Conservation (phyloP, 73 alveolate genomes). For the Effrenium voratum region DNA sequence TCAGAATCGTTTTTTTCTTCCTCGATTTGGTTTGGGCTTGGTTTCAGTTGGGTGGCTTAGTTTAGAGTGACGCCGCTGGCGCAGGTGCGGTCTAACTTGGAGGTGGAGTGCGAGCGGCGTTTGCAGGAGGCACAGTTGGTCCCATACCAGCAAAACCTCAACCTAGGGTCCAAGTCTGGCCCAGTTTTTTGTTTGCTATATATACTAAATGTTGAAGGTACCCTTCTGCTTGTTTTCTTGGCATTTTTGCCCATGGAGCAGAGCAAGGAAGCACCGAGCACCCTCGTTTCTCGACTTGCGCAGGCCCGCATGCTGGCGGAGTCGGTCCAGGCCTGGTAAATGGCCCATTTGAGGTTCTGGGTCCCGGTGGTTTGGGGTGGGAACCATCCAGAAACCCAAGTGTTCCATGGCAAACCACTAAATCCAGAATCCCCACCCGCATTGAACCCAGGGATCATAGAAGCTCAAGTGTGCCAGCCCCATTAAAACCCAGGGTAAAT, state of each 20-base stretch:
- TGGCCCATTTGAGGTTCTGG: no score
- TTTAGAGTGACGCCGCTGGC: background rate
- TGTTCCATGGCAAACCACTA: no score
- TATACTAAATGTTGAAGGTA: background rate
- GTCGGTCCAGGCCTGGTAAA: constrained; percentile 58
- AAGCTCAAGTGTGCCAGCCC: no score
- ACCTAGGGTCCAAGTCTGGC: background rate
- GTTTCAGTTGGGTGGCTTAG: background rate
- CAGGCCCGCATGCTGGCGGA: constrained; percentile 72
- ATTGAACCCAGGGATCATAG: no score
- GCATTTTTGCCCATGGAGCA: background rate
- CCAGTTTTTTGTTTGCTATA: background rate
- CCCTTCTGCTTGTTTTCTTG: background rate
- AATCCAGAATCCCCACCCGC: no score
- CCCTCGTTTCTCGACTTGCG: background rate
- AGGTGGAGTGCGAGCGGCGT: constrained; percentile 91
- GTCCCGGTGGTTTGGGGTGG: no score
- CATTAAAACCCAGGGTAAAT: no score
- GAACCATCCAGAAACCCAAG: no score
- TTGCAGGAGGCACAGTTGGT: constrained; percentile 43
- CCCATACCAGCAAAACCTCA: background rate
- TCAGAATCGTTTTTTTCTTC: background rate
- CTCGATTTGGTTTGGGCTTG: background rate
- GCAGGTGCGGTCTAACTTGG: constrained; percentile 90
- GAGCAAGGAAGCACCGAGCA: background rate